Evolutionary conservation across 805 yeast genomes (phyloP).

Genomic region (Wickerhamiella galacta): DNA sequence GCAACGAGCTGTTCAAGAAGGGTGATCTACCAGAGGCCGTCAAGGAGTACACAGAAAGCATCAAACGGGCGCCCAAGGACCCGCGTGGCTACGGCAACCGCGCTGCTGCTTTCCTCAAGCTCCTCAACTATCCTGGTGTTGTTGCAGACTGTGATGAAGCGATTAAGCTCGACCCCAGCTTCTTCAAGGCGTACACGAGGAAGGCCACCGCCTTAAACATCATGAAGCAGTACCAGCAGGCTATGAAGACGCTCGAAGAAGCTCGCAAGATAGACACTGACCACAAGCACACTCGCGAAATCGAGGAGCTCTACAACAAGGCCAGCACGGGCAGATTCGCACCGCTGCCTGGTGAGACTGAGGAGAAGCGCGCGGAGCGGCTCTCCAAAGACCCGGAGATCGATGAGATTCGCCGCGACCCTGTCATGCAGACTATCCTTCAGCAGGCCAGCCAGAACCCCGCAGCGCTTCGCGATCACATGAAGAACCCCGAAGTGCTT

Average conservation of each 20-base stretch:
- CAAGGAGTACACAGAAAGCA: conserved; percentile 85
- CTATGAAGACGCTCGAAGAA: conserved; percentile 60
- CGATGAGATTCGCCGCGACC: conserved; percentile 80
- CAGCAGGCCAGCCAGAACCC: conserved; percentile 91
- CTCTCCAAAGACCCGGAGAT: conserved; percentile 88
- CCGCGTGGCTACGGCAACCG: conserved; percentile 95
- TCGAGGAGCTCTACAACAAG: conserved; percentile 63
- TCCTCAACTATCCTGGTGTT: conserved; percentile 95
- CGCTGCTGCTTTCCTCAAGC: conserved; percentile 90
- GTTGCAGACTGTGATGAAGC: conserved; percentile 84
- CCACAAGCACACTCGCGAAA: conserved; percentile 47
- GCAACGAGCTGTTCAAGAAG: conserved; percentile 74
- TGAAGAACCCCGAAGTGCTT: conserved; percentile 87
- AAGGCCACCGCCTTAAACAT: conserved; percentile 91
- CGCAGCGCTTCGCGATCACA: conserved; percentile 91
- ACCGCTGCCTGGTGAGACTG: conserved; percentile 73
- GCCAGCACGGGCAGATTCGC: conserved; percentile 65
- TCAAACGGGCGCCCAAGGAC: conserved; percentile 92
- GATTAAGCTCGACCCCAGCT: conserved; percentile 69
- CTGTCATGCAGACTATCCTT: conserved; percentile 89
- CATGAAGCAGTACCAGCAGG: conserved; percentile 68
- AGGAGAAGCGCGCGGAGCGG: conserved; percentile 86
- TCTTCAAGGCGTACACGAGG: conserved; percentile 89
- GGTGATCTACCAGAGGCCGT: conserved; percentile 97
- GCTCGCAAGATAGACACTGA: conserved; percentile 66